phyloP scores from a whole-genome alignment of 805 yeast species.

The Teunomyces pallodes region DNA sequence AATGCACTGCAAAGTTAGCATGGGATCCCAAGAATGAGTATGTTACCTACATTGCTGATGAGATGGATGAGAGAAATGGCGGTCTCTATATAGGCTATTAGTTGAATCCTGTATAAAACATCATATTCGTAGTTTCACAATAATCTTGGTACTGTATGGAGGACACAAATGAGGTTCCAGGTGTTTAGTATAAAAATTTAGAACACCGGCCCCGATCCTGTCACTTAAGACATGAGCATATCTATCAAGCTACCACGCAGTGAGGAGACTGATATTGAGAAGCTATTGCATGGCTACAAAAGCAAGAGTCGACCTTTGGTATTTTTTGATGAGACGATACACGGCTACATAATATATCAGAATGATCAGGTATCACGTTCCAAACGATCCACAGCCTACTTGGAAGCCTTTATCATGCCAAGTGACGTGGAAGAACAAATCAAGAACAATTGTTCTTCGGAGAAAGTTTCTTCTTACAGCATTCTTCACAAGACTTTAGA shows the following conservation, averaged over 20 bases:
- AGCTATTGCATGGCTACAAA: not conserved
- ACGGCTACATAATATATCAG: conserved; percentile 25
- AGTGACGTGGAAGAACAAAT: conserved; percentile 10
- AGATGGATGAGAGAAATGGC: conserved; percentile 72
- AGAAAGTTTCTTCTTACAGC: conserved; percentile 6
- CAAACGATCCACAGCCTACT: conserved; percentile 10
- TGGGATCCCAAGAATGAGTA: conserved; percentile 64
- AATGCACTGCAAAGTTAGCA: conserved; percentile 74
- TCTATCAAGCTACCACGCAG: conserved; percentile 9
- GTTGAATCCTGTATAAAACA: not conserved
- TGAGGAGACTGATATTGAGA: conserved; percentile 9
- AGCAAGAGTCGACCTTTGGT: conserved; percentile 15
- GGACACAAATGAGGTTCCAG: too few relatives aligned
- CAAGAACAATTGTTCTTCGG: not conserved
- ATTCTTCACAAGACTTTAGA: conserved; percentile 7
- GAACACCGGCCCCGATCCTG: not conserved
- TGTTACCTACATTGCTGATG: conserved; percentile 52
- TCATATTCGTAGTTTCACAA: too few relatives aligned
- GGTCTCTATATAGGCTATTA: conserved; percentile 57
- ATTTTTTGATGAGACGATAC: conserved; percentile 31
- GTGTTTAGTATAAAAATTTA: not conserved
- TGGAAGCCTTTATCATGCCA: conserved; percentile 21
- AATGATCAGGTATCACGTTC: conserved; percentile 5
- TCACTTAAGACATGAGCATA: conserved; percentile 7
- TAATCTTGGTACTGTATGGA: too few relatives aligned